A percentile compares a stretch with the other conserved stretches of the same genome.
Conservation (phyloP, 768 basidiomycete genomes). For the Tremella fuciformis region DNA sequence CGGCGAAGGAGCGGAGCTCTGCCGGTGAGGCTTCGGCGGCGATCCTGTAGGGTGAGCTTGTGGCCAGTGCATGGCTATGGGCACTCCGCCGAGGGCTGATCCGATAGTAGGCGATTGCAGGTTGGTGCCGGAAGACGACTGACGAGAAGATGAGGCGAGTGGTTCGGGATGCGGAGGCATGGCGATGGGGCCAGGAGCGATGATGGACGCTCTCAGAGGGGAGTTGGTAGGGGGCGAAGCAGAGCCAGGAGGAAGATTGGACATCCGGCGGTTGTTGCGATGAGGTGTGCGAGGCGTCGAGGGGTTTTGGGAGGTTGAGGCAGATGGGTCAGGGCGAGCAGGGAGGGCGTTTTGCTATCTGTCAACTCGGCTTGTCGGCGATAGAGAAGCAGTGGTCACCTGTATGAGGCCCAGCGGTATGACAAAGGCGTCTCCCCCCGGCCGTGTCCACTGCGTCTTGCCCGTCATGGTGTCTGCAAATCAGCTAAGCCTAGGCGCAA, state of each 20-base stretch:
- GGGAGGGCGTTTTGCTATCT: slow-evolving; percentile 22
- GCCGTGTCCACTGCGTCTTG: slow-evolving; percentile 90
- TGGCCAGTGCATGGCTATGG: slow-evolving; percentile 2
- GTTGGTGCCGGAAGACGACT: background rate
- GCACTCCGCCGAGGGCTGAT: background rate
- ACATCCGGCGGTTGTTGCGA: too few species aligned
- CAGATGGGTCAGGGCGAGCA: background rate
- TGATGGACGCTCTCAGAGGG: background rate
- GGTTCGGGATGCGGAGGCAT: background rate
- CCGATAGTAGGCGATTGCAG: background rate
- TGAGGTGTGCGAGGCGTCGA: slow-evolving; percentile 1
- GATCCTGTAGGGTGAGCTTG: background rate
- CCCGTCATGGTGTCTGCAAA: slow-evolving; percentile 71
- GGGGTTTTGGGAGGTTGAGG: background rate
- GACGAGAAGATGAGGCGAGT: background rate
- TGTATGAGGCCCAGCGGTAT: slow-evolving; percentile 87
- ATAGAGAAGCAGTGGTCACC: slow-evolving; percentile 49
- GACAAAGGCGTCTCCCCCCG: slow-evolving; percentile 67
- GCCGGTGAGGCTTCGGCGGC: background rate
- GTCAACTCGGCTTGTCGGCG: slow-evolving; percentile 5
- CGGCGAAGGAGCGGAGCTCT: too few species aligned
- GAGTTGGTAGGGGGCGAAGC: too few species aligned
- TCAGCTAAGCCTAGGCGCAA: background rate
- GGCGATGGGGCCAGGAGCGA: background rate
- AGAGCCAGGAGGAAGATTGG: too few species aligned